Conservation (phyloP, 148 eudicot genomes). For the Chenopodium berlandieri region DNA sequence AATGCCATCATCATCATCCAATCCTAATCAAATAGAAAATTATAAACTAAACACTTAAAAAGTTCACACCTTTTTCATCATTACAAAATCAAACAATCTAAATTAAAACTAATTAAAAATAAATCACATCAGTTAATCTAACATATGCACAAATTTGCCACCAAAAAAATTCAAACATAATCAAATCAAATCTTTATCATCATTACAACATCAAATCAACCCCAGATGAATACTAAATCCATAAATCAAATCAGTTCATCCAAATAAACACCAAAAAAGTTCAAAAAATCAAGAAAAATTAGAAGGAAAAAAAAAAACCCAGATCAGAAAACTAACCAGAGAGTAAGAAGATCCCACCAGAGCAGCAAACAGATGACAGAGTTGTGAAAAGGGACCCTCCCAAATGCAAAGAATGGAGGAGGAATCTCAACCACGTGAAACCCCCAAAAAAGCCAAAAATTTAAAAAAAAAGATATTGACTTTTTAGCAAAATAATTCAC, state of each 20-base stretch:
- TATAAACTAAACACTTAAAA: not conserved
- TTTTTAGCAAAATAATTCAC: constrained; percentile 1
- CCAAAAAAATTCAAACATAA: not conserved
- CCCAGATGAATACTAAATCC: not conserved
- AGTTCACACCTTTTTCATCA: not conserved
- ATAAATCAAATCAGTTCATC: not conserved
- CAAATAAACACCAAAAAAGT: not conserved
- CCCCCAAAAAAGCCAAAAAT: not conserved
- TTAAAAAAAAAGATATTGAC: not conserved
- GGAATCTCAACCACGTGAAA: constrained; percentile 17
- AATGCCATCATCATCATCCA: not conserved
- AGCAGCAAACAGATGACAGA: constrained; percentile 22
- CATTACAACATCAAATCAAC: not conserved
- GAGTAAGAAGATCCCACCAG: constrained; percentile 21
- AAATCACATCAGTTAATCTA: not conserved
- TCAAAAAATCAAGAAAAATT: not conserved
- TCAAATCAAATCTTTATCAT: not conserved
- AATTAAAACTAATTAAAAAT: not conserved
- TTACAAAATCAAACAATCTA: not conserved
- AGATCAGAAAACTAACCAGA: constrained; percentile 26
- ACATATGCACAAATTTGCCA: not conserved
- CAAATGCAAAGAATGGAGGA: constrained; percentile 13
- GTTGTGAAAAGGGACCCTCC: constrained; percentile 4
- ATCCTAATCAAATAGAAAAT: not conserved
- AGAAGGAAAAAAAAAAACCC: not conserved